Percentiles rank a stretch among this genome's conserved stretches.
These are phyloP conservation scores for Entomortierella beljakovae DNA, from an alignment of 192 early-diverging fungal species.

Conservation along the genomic window DNA sequence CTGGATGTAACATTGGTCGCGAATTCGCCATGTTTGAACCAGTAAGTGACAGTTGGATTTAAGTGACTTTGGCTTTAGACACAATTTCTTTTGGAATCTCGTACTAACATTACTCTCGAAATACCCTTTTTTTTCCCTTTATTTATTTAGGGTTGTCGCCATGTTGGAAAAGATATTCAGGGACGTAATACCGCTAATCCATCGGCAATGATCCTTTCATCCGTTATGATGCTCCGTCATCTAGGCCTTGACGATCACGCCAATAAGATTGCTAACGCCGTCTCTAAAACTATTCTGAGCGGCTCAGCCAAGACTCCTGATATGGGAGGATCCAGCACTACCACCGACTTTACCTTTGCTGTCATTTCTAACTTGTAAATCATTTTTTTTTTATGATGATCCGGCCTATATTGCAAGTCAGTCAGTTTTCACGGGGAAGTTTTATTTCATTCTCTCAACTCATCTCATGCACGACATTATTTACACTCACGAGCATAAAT, in stretches of 20 bases:
- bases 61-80: neutral
- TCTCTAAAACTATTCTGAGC: slow-evolving; percentile 88
- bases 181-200: slow-evolving; percentile 97
- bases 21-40: slow-evolving; percentile 99
- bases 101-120: neutral
- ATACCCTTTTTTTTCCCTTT: neutral
- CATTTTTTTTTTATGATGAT: no score
- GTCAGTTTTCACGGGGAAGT: no score
- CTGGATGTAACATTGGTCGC: slow-evolving; percentile 97
- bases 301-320: slow-evolving; percentile 87
- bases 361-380: slow-evolving; percentile 82
- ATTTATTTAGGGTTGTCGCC: slow-evolving; percentile 83
- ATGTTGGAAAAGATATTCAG: slow-evolving; percentile 97
- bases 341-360: slow-evolving; percentile 94
- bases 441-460: no score
- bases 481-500: no score
- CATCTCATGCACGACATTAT: no score
- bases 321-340: slow-evolving; percentile 87
- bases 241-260: slow-evolving; percentile 91
- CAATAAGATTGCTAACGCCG: slow-evolving; percentile 89
- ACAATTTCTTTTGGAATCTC: neutral
- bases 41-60: slow-evolving; percentile 52
- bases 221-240: slow-evolving; percentile 97
- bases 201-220: slow-evolving; percentile 90
- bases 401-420: no score